A percentile compares a stretch with the other conserved stretches of the same genome.
phyloP scores from a whole-genome alignment of 129 eudicot species.

The Arctium lappa region DNA sequence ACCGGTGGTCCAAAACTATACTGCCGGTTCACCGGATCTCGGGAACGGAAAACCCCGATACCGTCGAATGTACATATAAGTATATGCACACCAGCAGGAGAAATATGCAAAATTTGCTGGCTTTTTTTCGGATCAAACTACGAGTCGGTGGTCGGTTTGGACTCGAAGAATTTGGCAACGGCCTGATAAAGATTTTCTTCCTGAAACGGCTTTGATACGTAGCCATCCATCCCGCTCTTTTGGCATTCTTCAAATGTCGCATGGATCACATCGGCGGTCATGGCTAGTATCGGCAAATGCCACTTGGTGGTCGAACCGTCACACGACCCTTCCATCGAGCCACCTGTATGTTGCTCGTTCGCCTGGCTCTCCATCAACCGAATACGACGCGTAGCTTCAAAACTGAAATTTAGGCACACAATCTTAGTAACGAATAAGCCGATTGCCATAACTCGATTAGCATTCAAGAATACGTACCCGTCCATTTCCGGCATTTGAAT shows the following conservation, averaged over 20 bases:
- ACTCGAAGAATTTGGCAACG: constrained; percentile 70
- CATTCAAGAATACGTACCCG: constrained; percentile 45
- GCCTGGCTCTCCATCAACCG: constrained; percentile 54
- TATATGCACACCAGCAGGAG: constrained; percentile 27
- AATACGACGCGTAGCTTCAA: constrained; percentile 69
- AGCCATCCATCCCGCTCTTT: constrained; percentile 77
- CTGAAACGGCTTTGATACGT: constrained; percentile 79
- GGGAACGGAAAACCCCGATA: constrained; percentile 1
- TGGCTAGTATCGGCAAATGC: constrained; percentile 82
- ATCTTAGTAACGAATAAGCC: background rate
- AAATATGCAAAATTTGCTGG: constrained; percentile 42
- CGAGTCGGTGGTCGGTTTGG: constrained; percentile 25
- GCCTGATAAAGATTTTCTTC: constrained; percentile 79
- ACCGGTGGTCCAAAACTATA: constrained; percentile 15
- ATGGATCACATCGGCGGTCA: constrained; percentile 95
- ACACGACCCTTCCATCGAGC: background rate
- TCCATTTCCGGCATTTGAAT: constrained; percentile 99
- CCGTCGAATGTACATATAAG: constrained; percentile 2
- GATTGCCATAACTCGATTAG: background rate
- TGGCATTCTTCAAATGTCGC: constrained; percentile 77
- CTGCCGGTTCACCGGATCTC: constrained; percentile 11
- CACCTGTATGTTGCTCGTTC: constrained; percentile 34
- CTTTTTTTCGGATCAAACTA: background rate
- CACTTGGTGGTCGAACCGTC: constrained; percentile 19
- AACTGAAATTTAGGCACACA: constrained; percentile 39